These are phyloP conservation scores for Mikania micrantha DNA, from an alignment of 129 eudicot genomes.

Conservation along the genomic window DNA sequence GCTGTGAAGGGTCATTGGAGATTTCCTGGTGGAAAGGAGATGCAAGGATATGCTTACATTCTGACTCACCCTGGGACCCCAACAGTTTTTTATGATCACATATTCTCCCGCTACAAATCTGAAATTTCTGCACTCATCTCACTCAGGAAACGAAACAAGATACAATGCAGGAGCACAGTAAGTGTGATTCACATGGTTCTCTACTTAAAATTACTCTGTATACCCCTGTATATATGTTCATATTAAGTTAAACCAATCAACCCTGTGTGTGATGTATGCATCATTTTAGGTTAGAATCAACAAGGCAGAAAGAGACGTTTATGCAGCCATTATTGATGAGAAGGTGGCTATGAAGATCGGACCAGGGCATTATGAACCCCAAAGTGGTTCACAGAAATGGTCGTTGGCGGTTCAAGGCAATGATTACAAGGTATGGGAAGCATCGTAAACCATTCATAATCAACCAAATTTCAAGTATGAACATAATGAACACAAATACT, in stretches of 20 bases:
- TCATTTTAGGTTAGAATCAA: slow-evolving; percentile 47
- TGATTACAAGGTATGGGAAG: slow-evolving; percentile 91
- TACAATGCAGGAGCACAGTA: slow-evolving; percentile 85
- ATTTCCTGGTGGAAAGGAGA: slow-evolving; percentile 98
- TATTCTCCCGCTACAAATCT: slow-evolving; percentile 51
- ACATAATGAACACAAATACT: slow-evolving; percentile 9
- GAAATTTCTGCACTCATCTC: slow-evolving; percentile 65
- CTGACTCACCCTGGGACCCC: slow-evolving; percentile 98
- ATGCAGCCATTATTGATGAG: slow-evolving; percentile 82
- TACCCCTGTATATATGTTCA: no score
- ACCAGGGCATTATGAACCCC: slow-evolving; percentile 84
- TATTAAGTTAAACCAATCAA: neutral
- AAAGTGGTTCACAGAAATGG: slow-evolving; percentile 59
- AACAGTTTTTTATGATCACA: slow-evolving; percentile 86
- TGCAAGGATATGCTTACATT: slow-evolving; percentile 99
- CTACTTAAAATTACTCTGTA: neutral
- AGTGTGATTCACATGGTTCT: slow-evolving; percentile 21
- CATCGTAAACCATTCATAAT: slow-evolving; percentile 27
- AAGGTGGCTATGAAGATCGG: slow-evolving; percentile 91
- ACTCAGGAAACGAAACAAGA: slow-evolving; percentile 67
- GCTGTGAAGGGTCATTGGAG: slow-evolving; percentile 91
- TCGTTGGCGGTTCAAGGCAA: slow-evolving; percentile 63
- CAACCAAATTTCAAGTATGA: neutral
- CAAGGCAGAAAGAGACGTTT: slow-evolving; percentile 86
- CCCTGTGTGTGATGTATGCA: neutral